Evolutionary conservation across 2,329 filamentous ascomycete species (phyloP).

Genomic region (Fusarium annulatum): DNA sequence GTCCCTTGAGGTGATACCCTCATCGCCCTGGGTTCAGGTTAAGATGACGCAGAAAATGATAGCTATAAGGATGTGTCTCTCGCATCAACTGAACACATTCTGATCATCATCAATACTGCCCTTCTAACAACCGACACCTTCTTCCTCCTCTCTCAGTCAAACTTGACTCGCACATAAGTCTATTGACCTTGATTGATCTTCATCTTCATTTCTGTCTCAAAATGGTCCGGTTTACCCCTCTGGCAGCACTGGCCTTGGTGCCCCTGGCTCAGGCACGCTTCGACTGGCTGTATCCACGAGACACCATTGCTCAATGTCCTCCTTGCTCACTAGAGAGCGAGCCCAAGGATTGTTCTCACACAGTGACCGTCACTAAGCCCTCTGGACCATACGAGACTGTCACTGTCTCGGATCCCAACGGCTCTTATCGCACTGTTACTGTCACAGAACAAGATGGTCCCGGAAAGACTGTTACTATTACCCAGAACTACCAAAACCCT

Average conservation of each 20-base stretch:
- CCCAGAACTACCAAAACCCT: constrained; percentile 26
- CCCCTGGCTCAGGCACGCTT: constrained; percentile 44
- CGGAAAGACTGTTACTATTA: constrained; percentile 30
- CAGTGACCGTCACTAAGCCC: constrained; percentile 45
- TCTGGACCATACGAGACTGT: constrained; percentile 26
- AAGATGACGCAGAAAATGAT: neutral
- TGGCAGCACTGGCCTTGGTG: constrained; percentile 44
- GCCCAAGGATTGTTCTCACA: constrained; percentile 21
- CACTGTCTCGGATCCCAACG: constrained; percentile 30
- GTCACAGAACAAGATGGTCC: constrained; percentile 23
- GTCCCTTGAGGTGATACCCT: constrained; percentile 6
- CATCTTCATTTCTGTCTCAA: neutral
- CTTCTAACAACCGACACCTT: neutral
- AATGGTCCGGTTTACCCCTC: constrained; percentile 44
- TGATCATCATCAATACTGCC: constrained; percentile 18
- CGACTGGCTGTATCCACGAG: constrained; percentile 33
- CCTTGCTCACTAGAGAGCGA: constrained; percentile 43
- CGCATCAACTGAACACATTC: neutral
- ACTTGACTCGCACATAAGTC: neutral
- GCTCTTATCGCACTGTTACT: constrained; percentile 31
- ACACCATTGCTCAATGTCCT: constrained; percentile 43
- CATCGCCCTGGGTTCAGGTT: neutral
- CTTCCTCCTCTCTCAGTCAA: neutral
- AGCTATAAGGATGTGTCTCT: constrained; percentile 33
- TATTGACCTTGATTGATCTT: neutral